Evolutionary conservation across 1,284 basidiomycete species (phyloP), one percentile per base, ranked within the genome.

Genomic region (Marasmius fiardii): DNA sequence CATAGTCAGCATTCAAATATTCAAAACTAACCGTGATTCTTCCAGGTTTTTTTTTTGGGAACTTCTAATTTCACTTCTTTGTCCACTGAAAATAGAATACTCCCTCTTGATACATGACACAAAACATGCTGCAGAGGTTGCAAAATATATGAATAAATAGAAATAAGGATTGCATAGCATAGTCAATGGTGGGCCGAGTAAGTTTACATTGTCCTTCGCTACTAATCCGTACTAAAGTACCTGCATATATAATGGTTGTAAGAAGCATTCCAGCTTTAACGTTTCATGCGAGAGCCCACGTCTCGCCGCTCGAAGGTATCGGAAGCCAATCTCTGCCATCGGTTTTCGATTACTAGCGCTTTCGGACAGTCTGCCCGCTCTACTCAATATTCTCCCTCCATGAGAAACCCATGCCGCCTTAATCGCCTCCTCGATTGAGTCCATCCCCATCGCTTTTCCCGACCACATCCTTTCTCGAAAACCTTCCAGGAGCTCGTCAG

Each of bases 21-120:
- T n/a, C n/a, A n/a, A n/a, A n/a, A n/a, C n/a, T n/a, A n/a, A n/a
- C n/a, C n/a, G n/a, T n/a, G n/a, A n/a, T n/a, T n/a, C n/a, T n/a
- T n/a, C n/a, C n/a, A n/a, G n/a, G n/a, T n/a, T n/a, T n/a, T n/a
- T n/a, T n/a, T n/a, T n/a, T n/a, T n/a, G n/a, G n/a, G n/a, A n/a
- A n/a, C n/a, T n/a, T n/a, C n/a, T n/a, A n/a, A n/a, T 87, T 58
- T 84, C 86, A 0, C 65, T 88, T 5, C 72, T 90, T 20, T 75
- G 79, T 6, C 76, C 82, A 11, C 79, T 84, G 61, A 68, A 4
- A 73, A 71, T 2, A 71, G 73, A 0, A 48, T 81, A 11, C 74
- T 79, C 4, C 77, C 77, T 1, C 56, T 89, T n/a, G 85, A 90
- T 63, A 79, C 80, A 1, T 58, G 73, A 4, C 82, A 51, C 90